These are phyloP conservation scores for Aspergillus japonicus DNA, from an alignment of 2,329 filamentous ascomycete species.

Conservation along the genomic window DNA sequence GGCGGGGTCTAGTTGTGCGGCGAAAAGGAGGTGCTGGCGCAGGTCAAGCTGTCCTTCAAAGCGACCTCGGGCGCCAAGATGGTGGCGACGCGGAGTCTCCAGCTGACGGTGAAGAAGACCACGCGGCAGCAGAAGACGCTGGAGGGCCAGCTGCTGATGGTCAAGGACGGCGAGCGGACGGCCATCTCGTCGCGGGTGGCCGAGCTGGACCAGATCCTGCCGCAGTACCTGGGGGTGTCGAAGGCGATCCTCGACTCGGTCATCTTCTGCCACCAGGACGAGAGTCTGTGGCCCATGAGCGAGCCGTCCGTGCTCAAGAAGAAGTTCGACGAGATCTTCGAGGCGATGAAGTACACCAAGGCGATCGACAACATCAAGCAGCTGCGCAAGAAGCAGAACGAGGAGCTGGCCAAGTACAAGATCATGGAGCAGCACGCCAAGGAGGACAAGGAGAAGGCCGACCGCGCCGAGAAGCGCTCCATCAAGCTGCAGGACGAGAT, in stretches of 20 bases:
- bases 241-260: slow-evolving; percentile 88
- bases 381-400: slow-evolving; percentile 77
- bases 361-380: slow-evolving; percentile 93
- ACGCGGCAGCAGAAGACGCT: slow-evolving; percentile 76
- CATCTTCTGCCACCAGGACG: slow-evolving; percentile 98
- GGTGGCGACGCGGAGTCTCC: slow-evolving; percentile 78
- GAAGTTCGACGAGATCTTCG: slow-evolving; percentile 95
- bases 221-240: slow-evolving; percentile 83
- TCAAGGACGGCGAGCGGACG: slow-evolving; percentile 75
- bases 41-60: slow-evolving; percentile 86
- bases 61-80: slow-evolving; percentile 75
- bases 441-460: slow-evolving; percentile 78
- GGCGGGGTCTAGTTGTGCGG: slow-evolving; percentile 62
- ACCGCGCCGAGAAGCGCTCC: slow-evolving; percentile 66
- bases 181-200: slow-evolving; percentile 76
- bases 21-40: slow-evolving; percentile 84
- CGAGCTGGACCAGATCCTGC: slow-evolving; percentile 80
- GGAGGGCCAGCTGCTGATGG: slow-evolving; percentile 73
- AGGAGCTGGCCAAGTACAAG: slow-evolving; percentile 70
- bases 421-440: slow-evolving; percentile 76
- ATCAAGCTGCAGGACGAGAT: slow-evolving; percentile 63
- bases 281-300: slow-evolving; percentile 94
- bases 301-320: slow-evolving; percentile 84
- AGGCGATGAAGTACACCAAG: slow-evolving; percentile 94
- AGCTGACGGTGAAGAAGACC: slow-evolving; percentile 82